Evolutionary conservation across 352 stramenopile genomes (phyloP), one percentile per base, ranked within the genome.

Genomic region (Phytophthora sp.): DNA sequence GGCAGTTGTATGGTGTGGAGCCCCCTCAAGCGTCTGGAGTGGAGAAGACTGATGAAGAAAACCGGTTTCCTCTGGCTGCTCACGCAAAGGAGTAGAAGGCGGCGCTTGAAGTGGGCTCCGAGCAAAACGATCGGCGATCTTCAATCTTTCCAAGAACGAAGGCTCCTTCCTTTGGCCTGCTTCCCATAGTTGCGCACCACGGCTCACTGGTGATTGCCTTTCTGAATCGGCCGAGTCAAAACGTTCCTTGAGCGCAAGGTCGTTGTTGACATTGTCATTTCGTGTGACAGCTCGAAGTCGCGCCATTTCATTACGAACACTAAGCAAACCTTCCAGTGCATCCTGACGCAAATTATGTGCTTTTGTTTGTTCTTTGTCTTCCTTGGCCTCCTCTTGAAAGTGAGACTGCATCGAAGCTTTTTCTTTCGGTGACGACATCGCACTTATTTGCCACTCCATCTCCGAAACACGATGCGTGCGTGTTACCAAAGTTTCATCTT

Each of bases 211-310:
- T 10, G 35, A 44, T 9, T 34, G 35, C 18, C 69, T 26, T 12
- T 49, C n/a, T 26, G 39, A 52, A 54, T 66, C 48, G 6, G 21
- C 24, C 2, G 15, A 26, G 0, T 27, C 18, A 10, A 18, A n/a
- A 13, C 12, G 18, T 34, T 55, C 21, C 39, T 59, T 41, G 26
- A 57, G 8, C 18, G 53, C 28, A 4, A 46, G 3, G 5, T 41
- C 34, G 18, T 39, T 20, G 31, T 12, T 52, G 12, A 23, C 32
- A 15, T 71, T 51, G 1, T 51, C 54, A 6, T 30, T 50, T 55
- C 37, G 51, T 42, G 69, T 77, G 12, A 26, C 28, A 21, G 38
- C 55, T 27, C 65, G 68, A 62, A 81, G 68, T 21, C 59, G 51
- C 18, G 32, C 44, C 39, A 76, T 66, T 45, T 69, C 45, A 18